Evolutionary conservation across 2,329 filamentous ascomycete species (phyloP).

Genomic region (Trichoderma afroharzianum): DNA sequence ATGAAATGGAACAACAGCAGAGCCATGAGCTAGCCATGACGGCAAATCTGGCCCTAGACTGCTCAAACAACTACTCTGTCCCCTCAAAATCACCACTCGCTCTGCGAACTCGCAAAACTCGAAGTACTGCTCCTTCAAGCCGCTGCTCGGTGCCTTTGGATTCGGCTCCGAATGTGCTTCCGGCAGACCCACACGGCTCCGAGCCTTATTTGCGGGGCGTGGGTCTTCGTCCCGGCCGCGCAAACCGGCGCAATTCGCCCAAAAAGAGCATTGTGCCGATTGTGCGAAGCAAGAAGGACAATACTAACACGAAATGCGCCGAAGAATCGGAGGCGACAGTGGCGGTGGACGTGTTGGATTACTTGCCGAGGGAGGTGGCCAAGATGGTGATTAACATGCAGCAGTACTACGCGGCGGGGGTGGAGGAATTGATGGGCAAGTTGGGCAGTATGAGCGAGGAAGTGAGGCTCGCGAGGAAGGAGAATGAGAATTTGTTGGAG

Average conservation of each 20-base stretch:
- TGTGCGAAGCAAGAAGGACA: neutral
- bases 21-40: neutral
- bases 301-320: neutral
- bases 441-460: slow-evolving; percentile 15
- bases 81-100: neutral
- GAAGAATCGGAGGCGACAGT: neutral
- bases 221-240: neutral
- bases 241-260: neutral
- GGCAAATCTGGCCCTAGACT: neutral
- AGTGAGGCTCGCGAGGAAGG: neutral
- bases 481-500: neutral
- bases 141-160: neutral
- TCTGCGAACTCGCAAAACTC: neutral
- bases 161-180: neutral
- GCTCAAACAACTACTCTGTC: neutral
- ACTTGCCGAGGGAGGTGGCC: slow-evolving; percentile 18
- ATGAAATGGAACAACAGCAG: neutral
- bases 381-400: slow-evolving; percentile 23
- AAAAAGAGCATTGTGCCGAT: neutral
- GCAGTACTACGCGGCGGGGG: slow-evolving; percentile 22
- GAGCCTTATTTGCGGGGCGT: neutral
- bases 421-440: slow-evolving; percentile 19
- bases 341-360: neutral
- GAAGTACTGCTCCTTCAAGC: neutral
- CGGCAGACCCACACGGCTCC: neutral